Base-by-base conservation (phyloP, 176 grass and related monocot genomes). In the Otatea glauca region DNA sequence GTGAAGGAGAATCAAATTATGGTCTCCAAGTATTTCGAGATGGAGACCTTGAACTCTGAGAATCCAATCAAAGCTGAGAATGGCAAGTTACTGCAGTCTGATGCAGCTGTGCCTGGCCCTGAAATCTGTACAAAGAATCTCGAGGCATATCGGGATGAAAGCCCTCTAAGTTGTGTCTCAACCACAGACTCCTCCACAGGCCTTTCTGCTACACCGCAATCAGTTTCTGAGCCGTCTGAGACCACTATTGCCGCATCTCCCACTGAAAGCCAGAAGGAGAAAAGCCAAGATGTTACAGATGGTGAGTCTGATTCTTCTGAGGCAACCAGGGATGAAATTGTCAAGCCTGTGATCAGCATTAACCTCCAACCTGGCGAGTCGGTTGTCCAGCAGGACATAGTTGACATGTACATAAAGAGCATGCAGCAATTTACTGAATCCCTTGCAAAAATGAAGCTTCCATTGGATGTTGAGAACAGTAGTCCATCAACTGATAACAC, bases 401-500 rank as follows among this genome's bases (percentile, higher is more conserved):
- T 95, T 67, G 91, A 96, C 61, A 96, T 98, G 91, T 99, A 99
- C 74, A 99, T 96, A 93, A 99, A 96, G 75, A 99, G 96, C 84
- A 99, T 99, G 96, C 91, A 94, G 64, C 93, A 94, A 67, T 99
- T 99, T 68, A 99, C 90, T 3, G 91, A 96, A 14, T 99, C 96
- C 77, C 88, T 99, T 37, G 91, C 89, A 9, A 99, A 99, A 41
- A 92, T 99, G 96, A 99, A 99, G 86, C 94, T 99, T 64, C 96
- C 96, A 5, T 67, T 99, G 54, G 89, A 94, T 68, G 62, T 78
- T 37, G 89, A 94, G 24, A 85, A 63, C n/a, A 59, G 2, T 21
- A 94, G 74, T 17, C 37, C 86, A 47, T 76, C 88, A 20, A 77
- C 59, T 38, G 90, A 83, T 58, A 90, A 81, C 50, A 47, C 39